Conservation (phyloP, 441 rosid genomes). For the Brassica balearica region DNA sequence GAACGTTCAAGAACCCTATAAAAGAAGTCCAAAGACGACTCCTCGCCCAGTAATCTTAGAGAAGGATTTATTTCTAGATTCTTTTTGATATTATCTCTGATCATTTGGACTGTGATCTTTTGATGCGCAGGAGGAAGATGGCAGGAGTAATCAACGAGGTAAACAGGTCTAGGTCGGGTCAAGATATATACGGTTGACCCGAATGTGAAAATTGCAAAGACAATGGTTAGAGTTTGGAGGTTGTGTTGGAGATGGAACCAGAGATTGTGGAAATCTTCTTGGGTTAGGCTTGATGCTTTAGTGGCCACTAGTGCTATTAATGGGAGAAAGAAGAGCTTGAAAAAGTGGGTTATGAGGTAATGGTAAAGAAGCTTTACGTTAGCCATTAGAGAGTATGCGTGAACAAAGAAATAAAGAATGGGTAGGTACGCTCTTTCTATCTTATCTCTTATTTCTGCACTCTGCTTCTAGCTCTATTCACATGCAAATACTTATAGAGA, state of each 20-base stretch:
- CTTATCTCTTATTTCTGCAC: background rate
- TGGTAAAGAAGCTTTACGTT: slow-evolving; percentile 11
- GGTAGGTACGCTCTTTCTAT: background rate
- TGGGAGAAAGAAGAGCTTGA: slow-evolving; percentile 10
- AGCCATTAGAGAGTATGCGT: slow-evolving; percentile 12
- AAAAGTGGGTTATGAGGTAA: background rate
- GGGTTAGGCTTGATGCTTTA: background rate
- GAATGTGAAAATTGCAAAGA: background rate
- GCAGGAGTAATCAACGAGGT: slow-evolving; percentile 29
- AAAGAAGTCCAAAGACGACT: background rate
- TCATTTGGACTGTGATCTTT: slow-evolving; percentile 1
- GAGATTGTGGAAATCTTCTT: background rate
- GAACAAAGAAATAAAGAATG: background rate
- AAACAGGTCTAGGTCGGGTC: slow-evolving; percentile 87
- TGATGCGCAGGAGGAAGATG: slow-evolving; percentile 20
- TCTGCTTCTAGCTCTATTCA: background rate
- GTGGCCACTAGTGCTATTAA: background rate
- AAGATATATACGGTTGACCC: slow-evolving; percentile 50
- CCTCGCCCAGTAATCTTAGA: background rate
- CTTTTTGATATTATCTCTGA: background rate
- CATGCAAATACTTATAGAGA: slow-evolving; percentile 16
- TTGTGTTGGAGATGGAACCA: slow-evolving; percentile 19
- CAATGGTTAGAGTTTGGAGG: background rate
- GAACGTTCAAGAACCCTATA: background rate
- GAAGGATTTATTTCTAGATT: background rate